Evolutionary conservation across 2,329 filamentous ascomycete genomes (phyloP).

Genomic region (Pseudogymnoascus sp.): DNA sequence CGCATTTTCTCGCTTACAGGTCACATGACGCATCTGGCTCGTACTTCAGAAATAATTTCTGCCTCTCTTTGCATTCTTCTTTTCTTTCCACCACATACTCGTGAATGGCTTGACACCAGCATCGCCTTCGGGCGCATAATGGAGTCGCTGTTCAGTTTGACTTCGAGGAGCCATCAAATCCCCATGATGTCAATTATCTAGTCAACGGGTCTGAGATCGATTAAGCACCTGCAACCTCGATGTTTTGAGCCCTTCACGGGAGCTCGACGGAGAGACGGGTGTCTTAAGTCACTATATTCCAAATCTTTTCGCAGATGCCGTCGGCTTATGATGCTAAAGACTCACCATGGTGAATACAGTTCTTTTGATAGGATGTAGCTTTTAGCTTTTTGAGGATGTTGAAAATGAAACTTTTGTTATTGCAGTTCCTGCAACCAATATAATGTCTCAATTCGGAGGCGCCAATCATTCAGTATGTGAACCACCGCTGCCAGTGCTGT

Average conservation of each 20-base stretch:
- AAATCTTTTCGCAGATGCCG: constrained; percentile 8
- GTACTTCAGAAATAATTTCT: constrained; percentile 4
- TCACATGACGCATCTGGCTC: neutral
- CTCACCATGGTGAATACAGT: constrained; percentile 8
- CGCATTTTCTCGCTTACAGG: neutral
- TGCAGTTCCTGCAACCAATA: neutral
- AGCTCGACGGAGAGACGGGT: constrained; percentile 6
- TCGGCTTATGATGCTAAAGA: constrained; percentile 4
- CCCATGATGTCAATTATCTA: constrained; percentile 8
- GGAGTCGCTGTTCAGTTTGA: constrained; percentile 7
- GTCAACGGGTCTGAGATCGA: constrained; percentile 7
- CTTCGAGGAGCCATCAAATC: constrained; percentile 7
- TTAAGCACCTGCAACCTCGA: constrained; percentile 3
- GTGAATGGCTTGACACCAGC: constrained; percentile 5
- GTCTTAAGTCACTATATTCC: constrained; percentile 6
- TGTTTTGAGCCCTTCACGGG: neutral
- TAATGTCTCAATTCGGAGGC: neutral
- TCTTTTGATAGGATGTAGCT: neutral
- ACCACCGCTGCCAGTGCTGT: neutral
- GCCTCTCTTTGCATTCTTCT: neutral
- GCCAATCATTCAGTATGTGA: neutral
- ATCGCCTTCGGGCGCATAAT: neutral
- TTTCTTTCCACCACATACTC: neutral
- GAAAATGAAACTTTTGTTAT: neutral
- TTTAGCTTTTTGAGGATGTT: neutral